Conservation (phyloP, 768 basidiomycete species). For the Amanita brunnescens region DNA sequence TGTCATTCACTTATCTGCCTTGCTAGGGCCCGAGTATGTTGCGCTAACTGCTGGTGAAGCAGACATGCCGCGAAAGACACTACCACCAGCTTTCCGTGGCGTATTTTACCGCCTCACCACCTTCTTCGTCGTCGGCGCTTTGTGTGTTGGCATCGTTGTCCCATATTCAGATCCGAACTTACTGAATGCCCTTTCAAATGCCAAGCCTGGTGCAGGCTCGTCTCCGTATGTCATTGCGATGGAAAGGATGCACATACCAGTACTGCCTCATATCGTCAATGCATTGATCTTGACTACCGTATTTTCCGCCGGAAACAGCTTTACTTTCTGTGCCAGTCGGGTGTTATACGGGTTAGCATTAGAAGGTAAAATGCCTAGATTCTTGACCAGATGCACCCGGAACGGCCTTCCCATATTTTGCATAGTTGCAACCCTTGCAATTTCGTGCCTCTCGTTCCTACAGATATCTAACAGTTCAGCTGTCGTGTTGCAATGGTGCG, state of each 20-base stretch:
- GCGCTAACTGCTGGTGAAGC: slow-evolving; percentile 67
- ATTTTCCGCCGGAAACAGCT: slow-evolving; percentile 68
- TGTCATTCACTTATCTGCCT: neutral
- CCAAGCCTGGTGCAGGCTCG: slow-evolving; percentile 46
- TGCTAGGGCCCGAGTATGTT: slow-evolving; percentile 40
- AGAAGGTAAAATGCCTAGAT: slow-evolving; percentile 47
- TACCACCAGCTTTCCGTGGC: slow-evolving; percentile 63
- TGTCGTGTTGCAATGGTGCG: slow-evolving; percentile 39
- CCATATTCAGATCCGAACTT: slow-evolving; percentile 60
- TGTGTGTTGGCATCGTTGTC: slow-evolving; percentile 71
- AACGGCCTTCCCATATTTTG: slow-evolving; percentile 52
- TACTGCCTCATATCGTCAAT: slow-evolving; percentile 65
- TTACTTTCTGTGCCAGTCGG: slow-evolving; percentile 51
- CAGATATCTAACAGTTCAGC: slow-evolving; percentile 41
- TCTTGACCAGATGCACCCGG: slow-evolving; percentile 44
- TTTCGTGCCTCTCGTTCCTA: slow-evolving; percentile 35
- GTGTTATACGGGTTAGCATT: slow-evolving; percentile 49
- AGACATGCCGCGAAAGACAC: slow-evolving; percentile 55
- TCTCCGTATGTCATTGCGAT: slow-evolving; percentile 88
- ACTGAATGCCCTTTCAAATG: slow-evolving; percentile 45
- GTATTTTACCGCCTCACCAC: slow-evolving; percentile 73
- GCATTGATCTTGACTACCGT: slow-evolving; percentile 57
- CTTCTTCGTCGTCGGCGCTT: slow-evolving; percentile 68
- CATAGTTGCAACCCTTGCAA: slow-evolving; percentile 32
- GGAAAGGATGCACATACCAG: slow-evolving; percentile 54